Evolutionary conservation across 2,329 filamentous ascomycete species (phyloP).

Genomic region (Trichoderma gracile): DNA sequence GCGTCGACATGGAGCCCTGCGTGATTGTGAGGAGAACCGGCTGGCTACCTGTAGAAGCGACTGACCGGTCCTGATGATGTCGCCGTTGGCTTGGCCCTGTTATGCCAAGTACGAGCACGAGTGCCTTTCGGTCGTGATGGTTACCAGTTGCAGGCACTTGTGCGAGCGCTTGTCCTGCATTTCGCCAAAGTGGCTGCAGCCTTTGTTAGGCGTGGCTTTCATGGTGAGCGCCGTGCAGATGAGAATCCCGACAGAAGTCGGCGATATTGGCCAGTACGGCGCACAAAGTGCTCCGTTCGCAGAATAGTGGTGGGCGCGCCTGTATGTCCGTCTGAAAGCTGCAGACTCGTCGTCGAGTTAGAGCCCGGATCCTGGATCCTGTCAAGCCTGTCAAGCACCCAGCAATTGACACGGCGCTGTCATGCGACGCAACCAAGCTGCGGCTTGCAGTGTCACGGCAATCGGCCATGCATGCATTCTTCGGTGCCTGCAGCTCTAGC

Average conservation of each 20-base stretch:
- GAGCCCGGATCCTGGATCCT: neutral
- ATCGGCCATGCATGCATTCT: constrained; percentile 17
- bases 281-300: neutral
- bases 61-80: neutral
- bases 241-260: neutral
- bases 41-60: neutral
- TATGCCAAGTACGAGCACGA: neutral
- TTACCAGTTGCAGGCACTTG: neutral
- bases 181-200: neutral
- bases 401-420: neutral
- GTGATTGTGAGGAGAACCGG: neutral
- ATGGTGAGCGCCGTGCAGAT: neutral
- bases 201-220: neutral
- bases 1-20: neutral
- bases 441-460: neutral
- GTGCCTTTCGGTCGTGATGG: neutral
- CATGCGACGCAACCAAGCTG: constrained; percentile 14
- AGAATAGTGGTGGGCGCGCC: neutral
- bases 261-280: neutral
- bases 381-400: neutral
- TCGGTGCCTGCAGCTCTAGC: constrained; percentile 18
- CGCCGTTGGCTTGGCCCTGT: neutral
- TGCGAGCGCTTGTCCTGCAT: neutral
- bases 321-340: neutral
- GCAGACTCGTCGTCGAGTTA: neutral